Conservation (phyloP, 495 filamentous ascomycete genomes). For the Tuber melanosporum region DNA sequence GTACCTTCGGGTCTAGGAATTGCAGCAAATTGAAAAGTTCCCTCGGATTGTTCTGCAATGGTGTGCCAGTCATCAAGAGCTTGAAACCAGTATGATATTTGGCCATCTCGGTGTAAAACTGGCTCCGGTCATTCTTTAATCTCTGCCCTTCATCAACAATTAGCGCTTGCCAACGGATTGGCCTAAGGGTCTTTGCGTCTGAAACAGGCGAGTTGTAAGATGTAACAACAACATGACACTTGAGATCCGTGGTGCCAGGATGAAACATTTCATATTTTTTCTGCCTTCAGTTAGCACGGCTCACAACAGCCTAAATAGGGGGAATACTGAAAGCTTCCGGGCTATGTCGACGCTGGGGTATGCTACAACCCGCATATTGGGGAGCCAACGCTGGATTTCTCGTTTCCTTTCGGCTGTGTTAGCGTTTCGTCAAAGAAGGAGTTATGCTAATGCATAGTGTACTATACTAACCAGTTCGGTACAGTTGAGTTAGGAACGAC, state of each 20-base stretch:
- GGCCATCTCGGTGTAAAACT: slow-evolving; percentile 67
- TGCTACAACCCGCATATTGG: slow-evolving; percentile 74
- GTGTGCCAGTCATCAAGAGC: slow-evolving; percentile 79
- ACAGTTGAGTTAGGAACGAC: slow-evolving; percentile 93
- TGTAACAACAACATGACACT: slow-evolving; percentile 86
- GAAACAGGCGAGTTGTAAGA: slow-evolving; percentile 84
- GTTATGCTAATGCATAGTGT: neutral
- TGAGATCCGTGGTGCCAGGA: slow-evolving; percentile 51
- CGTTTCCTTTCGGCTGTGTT: slow-evolving; percentile 49
- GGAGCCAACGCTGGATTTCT: slow-evolving; percentile 92
- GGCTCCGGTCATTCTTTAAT: slow-evolving; percentile 83
- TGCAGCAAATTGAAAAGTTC: slow-evolving; percentile 94
- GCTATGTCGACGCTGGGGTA: slow-evolving; percentile 73
- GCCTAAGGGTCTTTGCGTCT: slow-evolving; percentile 58
- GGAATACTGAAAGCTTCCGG: slow-evolving; percentile 57
- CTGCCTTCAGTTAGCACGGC: neutral
- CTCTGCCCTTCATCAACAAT: slow-evolving; percentile 96
- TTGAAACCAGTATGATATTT: slow-evolving; percentile 70
- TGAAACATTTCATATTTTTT: slow-evolving; percentile 76
- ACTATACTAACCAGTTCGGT: slow-evolving; percentile 65
- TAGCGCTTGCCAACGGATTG: slow-evolving; percentile 75
- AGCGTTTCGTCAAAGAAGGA: neutral
- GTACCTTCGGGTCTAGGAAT: slow-evolving; percentile 67
- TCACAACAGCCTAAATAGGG: neutral
- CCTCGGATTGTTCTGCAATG: slow-evolving; percentile 87